A percentile compares a stretch with the other conserved stretches of the same genome.
phyloP scores from a whole-genome alignment of 179 eudicot species.

The Corrigiola litoralis region DNA sequence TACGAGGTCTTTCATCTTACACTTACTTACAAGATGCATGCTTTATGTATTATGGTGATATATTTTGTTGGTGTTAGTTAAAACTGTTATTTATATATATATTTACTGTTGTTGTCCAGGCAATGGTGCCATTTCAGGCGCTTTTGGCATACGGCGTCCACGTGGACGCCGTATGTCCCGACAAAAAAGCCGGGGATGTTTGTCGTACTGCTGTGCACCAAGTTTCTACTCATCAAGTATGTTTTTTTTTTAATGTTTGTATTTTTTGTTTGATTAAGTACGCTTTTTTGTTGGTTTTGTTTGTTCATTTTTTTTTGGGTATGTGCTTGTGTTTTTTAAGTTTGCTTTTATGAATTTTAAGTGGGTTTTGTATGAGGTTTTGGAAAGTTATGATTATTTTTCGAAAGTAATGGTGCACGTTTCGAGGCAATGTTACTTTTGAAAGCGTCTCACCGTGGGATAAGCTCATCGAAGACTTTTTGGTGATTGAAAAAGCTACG shows the following conservation, averaged over 20 bases:
- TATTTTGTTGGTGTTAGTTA: background rate
- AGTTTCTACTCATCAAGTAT: constrained; percentile 22
- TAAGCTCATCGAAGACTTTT: too few relatives aligned
- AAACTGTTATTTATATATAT: too few relatives aligned
- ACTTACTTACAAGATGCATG: background rate
- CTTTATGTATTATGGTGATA: background rate
- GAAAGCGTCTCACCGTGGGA: too few relatives aligned
- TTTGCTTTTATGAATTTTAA: background rate
- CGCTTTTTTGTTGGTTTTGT: background rate
- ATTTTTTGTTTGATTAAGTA: background rate
- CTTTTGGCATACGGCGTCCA: constrained; percentile 71
- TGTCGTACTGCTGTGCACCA: constrained; percentile 91
- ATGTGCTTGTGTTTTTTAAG: background rate
- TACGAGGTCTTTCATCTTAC: constrained; percentile 51
- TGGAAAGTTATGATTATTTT: too few relatives aligned
- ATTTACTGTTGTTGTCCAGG: constrained; percentile 40
- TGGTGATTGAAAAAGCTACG: too few relatives aligned
- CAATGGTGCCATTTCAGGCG: constrained; percentile 96
- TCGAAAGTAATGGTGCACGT: too few relatives aligned
- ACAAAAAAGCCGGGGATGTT: constrained; percentile 77
- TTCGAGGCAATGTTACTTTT: too few relatives aligned
- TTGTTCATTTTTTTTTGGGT: background rate
- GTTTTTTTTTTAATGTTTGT: background rate
- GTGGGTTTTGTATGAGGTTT: too few relatives aligned
- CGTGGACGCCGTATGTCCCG: constrained; percentile 92